Conservation (phyloP, 306 rosid genomes). For the Vachellia collinsii region DNA sequence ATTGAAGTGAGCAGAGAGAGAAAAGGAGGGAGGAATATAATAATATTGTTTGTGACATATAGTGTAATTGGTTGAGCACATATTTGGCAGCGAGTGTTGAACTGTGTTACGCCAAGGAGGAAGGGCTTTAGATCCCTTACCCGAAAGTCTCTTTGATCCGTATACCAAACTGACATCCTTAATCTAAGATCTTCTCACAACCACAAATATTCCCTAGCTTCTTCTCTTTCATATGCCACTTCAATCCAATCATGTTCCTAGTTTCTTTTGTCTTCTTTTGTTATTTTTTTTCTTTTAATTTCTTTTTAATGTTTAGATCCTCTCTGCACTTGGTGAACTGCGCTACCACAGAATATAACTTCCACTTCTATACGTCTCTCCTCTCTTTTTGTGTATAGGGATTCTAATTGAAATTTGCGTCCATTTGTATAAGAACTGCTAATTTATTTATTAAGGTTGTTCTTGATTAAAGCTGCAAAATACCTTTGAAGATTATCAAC, state of each 20-base stretch:
- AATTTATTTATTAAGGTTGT: too few relatives aligned
- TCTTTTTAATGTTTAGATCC: background rate
- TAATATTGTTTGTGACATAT: slow-evolving; percentile 8
- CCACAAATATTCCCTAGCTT: background rate
- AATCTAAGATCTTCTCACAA: background rate
- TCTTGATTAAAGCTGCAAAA: too few relatives aligned
- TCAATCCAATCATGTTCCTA: background rate
- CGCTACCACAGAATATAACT: background rate
- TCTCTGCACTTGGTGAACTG: background rate
- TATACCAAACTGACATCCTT: slow-evolving; percentile 17
- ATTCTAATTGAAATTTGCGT: too few relatives aligned
- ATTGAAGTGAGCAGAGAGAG: too few relatives aligned
- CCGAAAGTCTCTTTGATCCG: slow-evolving; percentile 40
- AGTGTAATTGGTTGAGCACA: background rate
- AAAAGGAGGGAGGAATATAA: too few relatives aligned
- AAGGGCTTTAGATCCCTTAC: slow-evolving; percentile 31
- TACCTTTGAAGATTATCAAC: too few relatives aligned
- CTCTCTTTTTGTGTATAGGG: too few relatives aligned
- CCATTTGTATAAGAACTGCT: too few relatives aligned
- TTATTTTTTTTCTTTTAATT: background rate
- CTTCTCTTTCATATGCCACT: background rate
- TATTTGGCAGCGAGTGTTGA: slow-evolving; percentile 14
- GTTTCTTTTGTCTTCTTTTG: background rate
- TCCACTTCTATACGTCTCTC: background rate
- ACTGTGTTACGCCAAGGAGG: slow-evolving; percentile 18